A percentile compares a stretch with the other conserved stretches of the same genome.
phyloP scores from a whole-genome alignment of 805 yeast genomes.

The Yarrowia hollandica region DNA sequence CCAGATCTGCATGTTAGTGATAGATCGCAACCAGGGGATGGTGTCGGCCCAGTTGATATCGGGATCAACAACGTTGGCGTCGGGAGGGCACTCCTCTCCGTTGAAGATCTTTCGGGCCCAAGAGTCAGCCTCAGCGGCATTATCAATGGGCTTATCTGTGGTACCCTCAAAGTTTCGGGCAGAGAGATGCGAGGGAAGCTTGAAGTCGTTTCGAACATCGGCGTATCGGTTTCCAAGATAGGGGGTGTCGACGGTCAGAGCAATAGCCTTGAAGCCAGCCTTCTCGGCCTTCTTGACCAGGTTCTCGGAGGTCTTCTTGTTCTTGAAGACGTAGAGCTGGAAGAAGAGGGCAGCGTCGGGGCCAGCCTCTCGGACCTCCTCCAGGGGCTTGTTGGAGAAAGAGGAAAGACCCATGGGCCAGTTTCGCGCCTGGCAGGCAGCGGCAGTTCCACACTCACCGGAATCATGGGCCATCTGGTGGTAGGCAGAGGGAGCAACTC shows the following conservation, averaged over 20 bases:
- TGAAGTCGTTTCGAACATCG: constrained; percentile 42
- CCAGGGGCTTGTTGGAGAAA: constrained; percentile 36
- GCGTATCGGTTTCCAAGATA: constrained; percentile 56
- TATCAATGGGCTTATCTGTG: constrained; percentile 35
- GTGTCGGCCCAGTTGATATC: constrained; percentile 39
- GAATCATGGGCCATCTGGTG: constrained; percentile 40
- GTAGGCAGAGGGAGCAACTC: constrained; percentile 43
- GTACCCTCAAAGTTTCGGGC: constrained; percentile 37
- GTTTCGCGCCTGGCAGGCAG: constrained; percentile 39
- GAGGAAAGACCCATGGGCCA: constrained; percentile 40
- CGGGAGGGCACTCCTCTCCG: constrained; percentile 29
- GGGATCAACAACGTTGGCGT: constrained; percentile 38
- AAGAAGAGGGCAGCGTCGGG: constrained; percentile 36
- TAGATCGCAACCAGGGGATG: constrained; percentile 38
- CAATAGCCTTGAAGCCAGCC: constrained; percentile 47
- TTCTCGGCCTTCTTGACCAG: constrained; percentile 37
- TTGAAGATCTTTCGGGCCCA: constrained; percentile 32
- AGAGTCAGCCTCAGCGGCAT: constrained; percentile 36
- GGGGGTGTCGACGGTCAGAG: constrained; percentile 59
- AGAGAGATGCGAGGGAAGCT: constrained; percentile 35
- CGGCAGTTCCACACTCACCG: constrained; percentile 42
- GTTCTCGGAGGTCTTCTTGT: constrained; percentile 36
- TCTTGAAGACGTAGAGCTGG: constrained; percentile 40
- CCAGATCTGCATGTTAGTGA: constrained; percentile 50
- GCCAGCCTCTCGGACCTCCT: constrained; percentile 37